Evolutionary conservation across 129 eudicot species (phyloP), one percentile per base, ranked within the genome.

Genomic region (Tagetes erecta): DNA sequence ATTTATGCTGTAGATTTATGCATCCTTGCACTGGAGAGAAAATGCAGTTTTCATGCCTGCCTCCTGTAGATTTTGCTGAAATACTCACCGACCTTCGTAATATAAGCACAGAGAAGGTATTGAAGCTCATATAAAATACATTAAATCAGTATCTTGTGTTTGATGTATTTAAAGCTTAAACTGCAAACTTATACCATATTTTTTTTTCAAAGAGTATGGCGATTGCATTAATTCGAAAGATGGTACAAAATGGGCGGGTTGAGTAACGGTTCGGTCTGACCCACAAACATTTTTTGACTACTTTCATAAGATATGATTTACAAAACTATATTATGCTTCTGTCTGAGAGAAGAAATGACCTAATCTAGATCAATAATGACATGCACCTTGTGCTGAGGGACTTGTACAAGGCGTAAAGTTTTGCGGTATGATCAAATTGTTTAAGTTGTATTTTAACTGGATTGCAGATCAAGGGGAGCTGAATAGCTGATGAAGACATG

Each of bases 11-110:
- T 71, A 93, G 98, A 83, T 93, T 93, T 81, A 80, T 33, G 55
- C 97, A 93, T 85, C 98, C 98, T 63, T 67, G 80, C 63, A 87
- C 96, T 0, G 87, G 95, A 78, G 86, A 93, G 71, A 78, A 85
- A 80, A 76, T 90, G 77, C 78, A 73, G 46, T 93, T 90, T 77
- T 86, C 96, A 44, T 80, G 92, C 86, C 68, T 82, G 76, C 98
- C 98, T 30, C 98, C 98, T 63, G 76, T 77, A 14, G 98, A 93
- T 84, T 93, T 93, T 84, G 86, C 98, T 49, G 92, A 84, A 78
- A 74, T 84, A 59, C 51, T 90, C 76, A 84, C 88, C 0, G 81
- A 79, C 57, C 89, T 93, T n/a, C 97, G 97, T 44, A 80, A 75
- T 31, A 74, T 87, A 68, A 80, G 84, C 67, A 73, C 80, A 30